A percentile compares a stretch with the other conserved stretches of the same genome.
Conservation (phyloP, 495 filamentous ascomycete genomes). For the Trichoderma virens region DNA sequence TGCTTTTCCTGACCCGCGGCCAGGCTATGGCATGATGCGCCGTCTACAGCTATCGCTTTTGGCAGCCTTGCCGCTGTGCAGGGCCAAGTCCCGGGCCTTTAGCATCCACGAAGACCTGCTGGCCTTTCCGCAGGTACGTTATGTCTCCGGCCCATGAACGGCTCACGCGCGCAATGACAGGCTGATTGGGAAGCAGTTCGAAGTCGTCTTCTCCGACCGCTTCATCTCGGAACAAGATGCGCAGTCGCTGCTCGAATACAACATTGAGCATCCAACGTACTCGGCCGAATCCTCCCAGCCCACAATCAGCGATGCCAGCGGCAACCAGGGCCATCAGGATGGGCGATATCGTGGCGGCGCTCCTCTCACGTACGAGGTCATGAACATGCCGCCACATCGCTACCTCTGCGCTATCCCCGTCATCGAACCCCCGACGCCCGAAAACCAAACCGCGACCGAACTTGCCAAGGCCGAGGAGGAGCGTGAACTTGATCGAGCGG, state of each 20-base stretch:
- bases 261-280: constrained; percentile 21
- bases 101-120: constrained; percentile 82
- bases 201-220: constrained; percentile 68
- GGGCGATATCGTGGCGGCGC: constrained; percentile 17
- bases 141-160: constrained; percentile 9
- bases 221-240: constrained; percentile 69
- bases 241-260: constrained; percentile 43
- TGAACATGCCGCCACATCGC: constrained; percentile 58
- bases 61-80: constrained; percentile 30
- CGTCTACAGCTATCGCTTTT: constrained; percentile 34
- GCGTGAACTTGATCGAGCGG: constrained; percentile 77
- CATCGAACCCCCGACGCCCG: constrained; percentile 44
- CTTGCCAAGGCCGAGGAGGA: constrained; percentile 65
- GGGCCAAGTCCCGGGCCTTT: constrained; percentile 38
- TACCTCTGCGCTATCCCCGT: constrained; percentile 84
- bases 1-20: not conserved
- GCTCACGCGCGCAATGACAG: constrained; percentile 7
- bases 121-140: constrained; percentile 81
- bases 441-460: constrained; percentile 54
- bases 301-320: constrained; percentile 23
- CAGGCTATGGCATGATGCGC: constrained; percentile 39
- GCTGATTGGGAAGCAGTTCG: constrained; percentile 48
- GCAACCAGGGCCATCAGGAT: constrained; percentile 11
- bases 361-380: constrained; percentile 57
- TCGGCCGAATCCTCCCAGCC: constrained; percentile 29